Conservation (phyloP, 2,329 filamentous ascomycete species). For the Leptosphaerulina australis region DNA sequence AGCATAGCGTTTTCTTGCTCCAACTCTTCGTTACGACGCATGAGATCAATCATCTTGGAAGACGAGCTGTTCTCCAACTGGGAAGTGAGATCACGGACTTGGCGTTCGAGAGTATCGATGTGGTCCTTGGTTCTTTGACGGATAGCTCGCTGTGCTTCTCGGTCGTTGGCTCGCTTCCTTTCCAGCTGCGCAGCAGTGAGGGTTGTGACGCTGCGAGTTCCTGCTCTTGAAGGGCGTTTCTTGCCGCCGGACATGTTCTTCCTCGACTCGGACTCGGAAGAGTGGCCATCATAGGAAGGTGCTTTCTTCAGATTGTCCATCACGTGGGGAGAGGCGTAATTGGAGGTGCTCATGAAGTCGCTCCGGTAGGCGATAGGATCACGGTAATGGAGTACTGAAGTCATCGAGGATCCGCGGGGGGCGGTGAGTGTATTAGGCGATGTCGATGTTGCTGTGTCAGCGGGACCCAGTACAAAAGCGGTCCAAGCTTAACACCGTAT, state of each 20-base stretch:
- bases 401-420: conserved; percentile 48
- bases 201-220: conserved; percentile 63
- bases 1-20: conserved; percentile 62
- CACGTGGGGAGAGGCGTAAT: conserved; percentile 44
- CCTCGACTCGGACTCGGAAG: conserved; percentile 48
- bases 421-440: conserved; percentile 41
- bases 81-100: conserved; percentile 59
- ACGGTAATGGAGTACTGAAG: conserved; percentile 50
- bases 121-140: conserved; percentile 65
- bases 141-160: conserved; percentile 65
- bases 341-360: conserved; percentile 48
- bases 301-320: conserved; percentile 47
- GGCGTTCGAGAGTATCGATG: conserved; percentile 62
- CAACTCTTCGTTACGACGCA: conserved; percentile 60
- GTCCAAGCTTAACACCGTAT: conserved; percentile 38
- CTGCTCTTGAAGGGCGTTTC: conserved; percentile 60
- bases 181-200: conserved; percentile 64
- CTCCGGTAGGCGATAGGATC: conserved; percentile 49
- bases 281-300: conserved; percentile 48
- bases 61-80: conserved; percentile 54
- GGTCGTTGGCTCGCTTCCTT: conserved; percentile 65
- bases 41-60: conserved; percentile 57
- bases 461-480: conserved; percentile 23
- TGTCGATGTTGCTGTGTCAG: conserved; percentile 43
- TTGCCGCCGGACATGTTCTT: conserved; percentile 49